phyloP scores from a whole-genome alignment of 768 basidiomycete genomes.

The Hypsizygus marmoreus region DNA sequence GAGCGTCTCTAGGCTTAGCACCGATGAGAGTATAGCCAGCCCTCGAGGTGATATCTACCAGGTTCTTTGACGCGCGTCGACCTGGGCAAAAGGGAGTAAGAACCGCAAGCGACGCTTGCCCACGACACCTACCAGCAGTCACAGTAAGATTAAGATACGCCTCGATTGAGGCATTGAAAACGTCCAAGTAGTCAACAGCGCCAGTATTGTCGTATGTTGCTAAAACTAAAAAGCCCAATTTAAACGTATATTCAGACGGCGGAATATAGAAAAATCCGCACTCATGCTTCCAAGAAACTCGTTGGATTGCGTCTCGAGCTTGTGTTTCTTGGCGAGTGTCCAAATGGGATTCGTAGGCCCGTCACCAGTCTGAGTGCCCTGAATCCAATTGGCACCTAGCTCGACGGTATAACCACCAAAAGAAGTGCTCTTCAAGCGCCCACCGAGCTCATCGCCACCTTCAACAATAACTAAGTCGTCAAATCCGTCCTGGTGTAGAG shows the following conservation, averaged over 20 bases:
- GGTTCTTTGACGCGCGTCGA: constrained; percentile 40
- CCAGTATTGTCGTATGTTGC: constrained; percentile 60
- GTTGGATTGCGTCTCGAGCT: constrained; percentile 45
- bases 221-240: constrained; percentile 21
- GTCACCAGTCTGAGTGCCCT: constrained; percentile 44
- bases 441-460: constrained; percentile 59
- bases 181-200: constrained; percentile 44
- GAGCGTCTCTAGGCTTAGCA: constrained; percentile 42
- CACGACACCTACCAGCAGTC: constrained; percentile 41
- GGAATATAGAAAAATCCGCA: constrained; percentile 26
- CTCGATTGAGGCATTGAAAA: constrained; percentile 42
- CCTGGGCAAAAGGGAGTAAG: no score
- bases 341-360: constrained; percentile 64
- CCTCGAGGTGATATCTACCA: constrained; percentile 57
- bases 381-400: constrained; percentile 64
- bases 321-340: constrained; percentile 56
- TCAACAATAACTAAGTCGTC: constrained; percentile 64
- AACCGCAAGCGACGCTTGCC: no score
- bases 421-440: constrained; percentile 50
- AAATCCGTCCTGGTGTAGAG: constrained; percentile 54
- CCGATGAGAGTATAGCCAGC: constrained; percentile 57
- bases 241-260: no score
- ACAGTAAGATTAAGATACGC: constrained; percentile 43
- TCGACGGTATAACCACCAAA: constrained; percentile 60
- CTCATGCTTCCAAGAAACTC: constrained; percentile 45